phyloP scores from a whole-genome alignment of 768 basidiomycete species.

The Pholiota conissans region DNA sequence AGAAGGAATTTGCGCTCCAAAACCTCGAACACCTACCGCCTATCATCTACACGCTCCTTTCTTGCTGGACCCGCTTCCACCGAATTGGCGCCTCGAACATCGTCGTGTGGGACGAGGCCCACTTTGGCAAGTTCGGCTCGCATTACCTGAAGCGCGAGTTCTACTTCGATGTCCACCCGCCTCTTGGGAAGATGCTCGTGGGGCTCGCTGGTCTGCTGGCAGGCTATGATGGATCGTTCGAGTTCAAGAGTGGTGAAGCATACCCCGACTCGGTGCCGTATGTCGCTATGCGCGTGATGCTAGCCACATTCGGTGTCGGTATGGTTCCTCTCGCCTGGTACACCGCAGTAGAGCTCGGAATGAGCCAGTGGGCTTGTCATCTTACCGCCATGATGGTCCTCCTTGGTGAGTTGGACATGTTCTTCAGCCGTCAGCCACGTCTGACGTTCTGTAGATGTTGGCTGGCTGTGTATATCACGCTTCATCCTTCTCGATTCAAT shows the following conservation, averaged over 20 bases:
- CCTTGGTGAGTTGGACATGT: slow-evolving; percentile 56
- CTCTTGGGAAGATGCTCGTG: slow-evolving; percentile 98
- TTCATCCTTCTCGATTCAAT: slow-evolving; percentile 98
- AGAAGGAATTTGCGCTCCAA: slow-evolving; percentile 79
- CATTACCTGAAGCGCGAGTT: slow-evolving; percentile 99
- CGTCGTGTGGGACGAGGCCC: slow-evolving; percentile 99
- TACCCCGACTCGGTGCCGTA: slow-evolving; percentile 89
- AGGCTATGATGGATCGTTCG: slow-evolving; percentile 90
- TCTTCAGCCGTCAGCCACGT: neutral
- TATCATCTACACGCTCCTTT: slow-evolving; percentile 85
- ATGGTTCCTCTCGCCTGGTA: slow-evolving; percentile 98
- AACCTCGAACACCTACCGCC: slow-evolving; percentile 80
- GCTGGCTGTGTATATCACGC: slow-evolving; percentile 94
- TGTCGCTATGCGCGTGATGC: slow-evolving; percentile 92
- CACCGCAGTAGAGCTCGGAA: slow-evolving; percentile 90
- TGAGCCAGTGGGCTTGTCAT: slow-evolving; percentile 89
- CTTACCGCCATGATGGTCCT: slow-evolving; percentile 93
- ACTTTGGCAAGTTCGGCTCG: slow-evolving; percentile 98
- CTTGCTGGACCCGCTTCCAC: slow-evolving; percentile 94
- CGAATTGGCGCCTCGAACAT: slow-evolving; percentile 82
- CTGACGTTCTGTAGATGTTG: slow-evolving; percentile 64
- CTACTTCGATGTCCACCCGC: slow-evolving; percentile 99
- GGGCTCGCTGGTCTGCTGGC: slow-evolving; percentile 88
- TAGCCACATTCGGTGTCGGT: slow-evolving; percentile 91
- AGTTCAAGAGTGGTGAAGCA: slow-evolving; percentile 87